phyloP scores from a whole-genome alignment of 2,329 filamentous ascomycete genomes.

The Magnaporthiopsis poae region DNA sequence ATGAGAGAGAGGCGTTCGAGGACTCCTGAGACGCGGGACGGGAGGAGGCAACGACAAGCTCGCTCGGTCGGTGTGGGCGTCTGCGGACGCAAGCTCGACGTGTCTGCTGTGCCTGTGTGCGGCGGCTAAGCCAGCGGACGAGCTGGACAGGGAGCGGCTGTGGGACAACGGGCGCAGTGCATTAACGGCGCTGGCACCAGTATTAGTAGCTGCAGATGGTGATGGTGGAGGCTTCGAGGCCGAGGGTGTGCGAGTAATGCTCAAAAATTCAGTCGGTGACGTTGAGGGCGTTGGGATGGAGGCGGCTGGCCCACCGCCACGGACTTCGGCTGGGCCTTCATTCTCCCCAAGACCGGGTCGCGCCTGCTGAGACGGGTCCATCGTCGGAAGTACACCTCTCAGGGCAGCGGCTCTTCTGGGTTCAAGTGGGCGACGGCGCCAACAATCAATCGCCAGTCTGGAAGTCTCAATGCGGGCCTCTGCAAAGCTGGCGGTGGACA shows the following conservation, averaged over 20 bases:
- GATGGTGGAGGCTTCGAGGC: neutral
- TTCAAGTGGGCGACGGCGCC: too few species aligned
- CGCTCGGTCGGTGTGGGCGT: slow-evolving; percentile 47
- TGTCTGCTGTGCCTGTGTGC: slow-evolving; percentile 45
- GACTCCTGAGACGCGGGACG: slow-evolving; percentile 29
- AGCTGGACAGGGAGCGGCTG: slow-evolving; percentile 25
- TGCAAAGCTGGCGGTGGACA: too few species aligned
- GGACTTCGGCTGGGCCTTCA: neutral
- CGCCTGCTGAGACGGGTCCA: neutral
- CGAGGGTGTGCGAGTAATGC: neutral
- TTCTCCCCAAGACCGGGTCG: neutral
- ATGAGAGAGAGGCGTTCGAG: slow-evolving; percentile 31
- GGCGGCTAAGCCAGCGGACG: slow-evolving; percentile 25
- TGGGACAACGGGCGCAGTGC: slow-evolving; percentile 20
- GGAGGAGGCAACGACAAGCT: slow-evolving; percentile 57
- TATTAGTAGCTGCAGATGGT: neutral
- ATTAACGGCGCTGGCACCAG: neutral
- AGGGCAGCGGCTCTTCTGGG: neutral
- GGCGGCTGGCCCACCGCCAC: neutral
- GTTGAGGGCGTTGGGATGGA: neutral
- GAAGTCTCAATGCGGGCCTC: too few species aligned
- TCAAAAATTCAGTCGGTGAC: slow-evolving; percentile 2
- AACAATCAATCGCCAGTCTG: too few species aligned
- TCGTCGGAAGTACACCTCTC: neutral
- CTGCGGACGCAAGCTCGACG: slow-evolving; percentile 49